Percentiles rank a stretch among this genome's conserved stretches.
phyloP scores from a whole-genome alignment of 805 yeast genomes.

The Novakomyces olei region DNA sequence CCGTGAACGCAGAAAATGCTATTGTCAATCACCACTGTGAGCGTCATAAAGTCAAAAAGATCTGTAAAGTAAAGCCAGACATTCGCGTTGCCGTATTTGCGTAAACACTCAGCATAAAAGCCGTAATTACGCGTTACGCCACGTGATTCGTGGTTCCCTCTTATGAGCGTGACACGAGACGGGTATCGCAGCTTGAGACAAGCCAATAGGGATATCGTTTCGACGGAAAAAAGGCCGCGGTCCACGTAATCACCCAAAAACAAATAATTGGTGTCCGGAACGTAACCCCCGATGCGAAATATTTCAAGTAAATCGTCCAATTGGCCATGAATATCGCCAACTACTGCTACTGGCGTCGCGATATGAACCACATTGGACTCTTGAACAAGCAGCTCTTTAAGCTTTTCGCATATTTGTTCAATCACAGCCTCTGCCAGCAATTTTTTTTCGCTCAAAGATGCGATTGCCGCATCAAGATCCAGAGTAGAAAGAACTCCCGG shows the following conservation, averaged over 20 bases:
- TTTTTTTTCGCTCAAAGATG: neutral
- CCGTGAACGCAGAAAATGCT: slow-evolving; percentile 85
- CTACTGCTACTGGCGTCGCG: slow-evolving; percentile 80
- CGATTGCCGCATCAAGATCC: neutral
- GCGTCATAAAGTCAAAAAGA: slow-evolving; percentile 77
- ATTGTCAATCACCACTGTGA: slow-evolving; percentile 79
- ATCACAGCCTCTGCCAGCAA: neutral
- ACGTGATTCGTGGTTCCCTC: slow-evolving; percentile 90
- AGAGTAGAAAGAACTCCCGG: no score
- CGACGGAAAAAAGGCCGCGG: slow-evolving; percentile 71
- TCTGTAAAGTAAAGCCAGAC: slow-evolving; percentile 89
- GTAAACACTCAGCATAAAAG: slow-evolving; percentile 81
- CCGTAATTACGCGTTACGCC: slow-evolving; percentile 94
- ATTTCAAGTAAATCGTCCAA: slow-evolving; percentile 86
- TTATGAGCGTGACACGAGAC: slow-evolving; percentile 66
- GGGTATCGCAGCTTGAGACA: slow-evolving; percentile 88
- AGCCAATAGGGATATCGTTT: slow-evolving; percentile 69
- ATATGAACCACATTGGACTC: slow-evolving; percentile 93
- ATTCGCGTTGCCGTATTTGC: slow-evolving; percentile 78
- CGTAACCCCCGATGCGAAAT: slow-evolving; percentile 82
- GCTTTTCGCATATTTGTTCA: slow-evolving; percentile 51
- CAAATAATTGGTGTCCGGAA: slow-evolving; percentile 74
- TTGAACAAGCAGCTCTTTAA: slow-evolving; percentile 51
- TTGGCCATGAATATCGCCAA: slow-evolving; percentile 89
- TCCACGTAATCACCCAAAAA: slow-evolving; percentile 85